These are phyloP conservation scores for Yamadazyma phyllophila DNA, from an alignment of 805 yeast genomes.

Conservation along the genomic window DNA sequence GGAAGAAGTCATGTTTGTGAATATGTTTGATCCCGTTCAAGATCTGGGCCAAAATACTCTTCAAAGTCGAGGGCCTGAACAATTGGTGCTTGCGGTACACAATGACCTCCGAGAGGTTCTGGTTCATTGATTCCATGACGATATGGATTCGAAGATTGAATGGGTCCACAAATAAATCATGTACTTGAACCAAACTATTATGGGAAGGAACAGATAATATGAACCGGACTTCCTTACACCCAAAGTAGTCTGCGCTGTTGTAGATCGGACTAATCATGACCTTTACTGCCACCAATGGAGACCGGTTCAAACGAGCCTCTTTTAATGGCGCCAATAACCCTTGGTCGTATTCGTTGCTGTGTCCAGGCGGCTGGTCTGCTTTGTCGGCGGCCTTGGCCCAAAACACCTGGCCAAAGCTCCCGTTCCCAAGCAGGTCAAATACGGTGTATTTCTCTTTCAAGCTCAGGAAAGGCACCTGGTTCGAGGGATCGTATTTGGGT, in stretches of 20 bases:
- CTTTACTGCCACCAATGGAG: constrained; percentile 65
- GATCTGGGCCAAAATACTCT: constrained; percentile 68
- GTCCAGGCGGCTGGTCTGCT: not conserved
- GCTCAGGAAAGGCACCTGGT: not conserved
- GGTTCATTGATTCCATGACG: constrained; percentile 87
- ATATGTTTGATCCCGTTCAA: constrained; percentile 79
- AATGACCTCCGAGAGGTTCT: constrained; percentile 76
- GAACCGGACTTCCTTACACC: constrained; percentile 65
- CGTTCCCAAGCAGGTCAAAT: constrained; percentile 50
- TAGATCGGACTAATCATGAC: constrained; percentile 61
- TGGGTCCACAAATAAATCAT: constrained; percentile 77
- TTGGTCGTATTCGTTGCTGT: not conserved
- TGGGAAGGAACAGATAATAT: constrained; percentile 69
- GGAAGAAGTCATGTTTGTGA: constrained; percentile 66
- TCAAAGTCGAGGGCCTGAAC: constrained; percentile 59
- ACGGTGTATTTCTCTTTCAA: constrained; percentile 1
- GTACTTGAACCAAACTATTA: constrained; percentile 66
- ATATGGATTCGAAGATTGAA: constrained; percentile 62
- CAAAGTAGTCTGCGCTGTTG: constrained; percentile 26
- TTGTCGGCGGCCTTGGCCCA: constrained; percentile 51
- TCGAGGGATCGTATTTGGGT: not conserved
- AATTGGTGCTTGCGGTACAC: constrained; percentile 51
- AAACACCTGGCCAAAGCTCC: constrained; percentile 72
- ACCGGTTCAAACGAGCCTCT: constrained; percentile 18
- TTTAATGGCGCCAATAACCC: constrained; percentile 26